Base-by-base conservation (phyloP, 495 filamentous ascomycete genomes). In the Hypomontagnella submonticulosa region DNA sequence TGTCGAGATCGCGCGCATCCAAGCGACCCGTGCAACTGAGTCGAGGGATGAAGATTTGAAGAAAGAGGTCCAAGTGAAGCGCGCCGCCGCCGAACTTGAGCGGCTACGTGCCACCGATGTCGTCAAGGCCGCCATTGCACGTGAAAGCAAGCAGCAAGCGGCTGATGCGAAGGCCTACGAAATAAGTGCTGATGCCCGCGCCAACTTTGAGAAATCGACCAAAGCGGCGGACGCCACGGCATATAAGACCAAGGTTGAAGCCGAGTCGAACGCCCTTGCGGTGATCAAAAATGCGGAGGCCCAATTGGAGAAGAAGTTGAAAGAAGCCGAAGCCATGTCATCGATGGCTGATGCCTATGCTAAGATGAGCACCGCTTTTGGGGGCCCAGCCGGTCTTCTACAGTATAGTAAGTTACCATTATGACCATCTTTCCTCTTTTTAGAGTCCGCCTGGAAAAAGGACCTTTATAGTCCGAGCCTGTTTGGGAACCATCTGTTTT, bases 331-430 rank as follows among this genome's bases (percentile, higher is more conserved):
- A 74, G 91, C 87, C 76, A 72, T 92, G 33, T 71, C 75, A 1
- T 89, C 90, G 53, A 91, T 91, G 86, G 89, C 91, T 0, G 87
- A 89, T 54, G 91, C 89, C 3, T 93, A 93, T 70, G 79, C 80
- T 36, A 84, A 86, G 62, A 77, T 95, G 68, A 80, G 87, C 53
- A 72, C 83, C 13, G 90, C 89, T 3, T 85, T 93, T 51, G 91
- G 91, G 58, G 91, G 91, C 0, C 89, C 91, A 12, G 82, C 88
- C 43, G 88, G 88, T 36, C 79, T 91, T 55, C 73, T 93, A 61
- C 88, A 92, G 72, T 92, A 88, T 81, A 81, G 64, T 67, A 48
- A 61, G 64, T 52, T 12, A 7, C n/a, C 20, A 6, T 20, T 2
- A 33, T 0, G 4, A 11, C 12, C 13, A 13, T 16, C 19, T 23